phyloP scores from a whole-genome alignment of 139 green algal genomes.

The Zygnema circumcarinatum region DNA sequence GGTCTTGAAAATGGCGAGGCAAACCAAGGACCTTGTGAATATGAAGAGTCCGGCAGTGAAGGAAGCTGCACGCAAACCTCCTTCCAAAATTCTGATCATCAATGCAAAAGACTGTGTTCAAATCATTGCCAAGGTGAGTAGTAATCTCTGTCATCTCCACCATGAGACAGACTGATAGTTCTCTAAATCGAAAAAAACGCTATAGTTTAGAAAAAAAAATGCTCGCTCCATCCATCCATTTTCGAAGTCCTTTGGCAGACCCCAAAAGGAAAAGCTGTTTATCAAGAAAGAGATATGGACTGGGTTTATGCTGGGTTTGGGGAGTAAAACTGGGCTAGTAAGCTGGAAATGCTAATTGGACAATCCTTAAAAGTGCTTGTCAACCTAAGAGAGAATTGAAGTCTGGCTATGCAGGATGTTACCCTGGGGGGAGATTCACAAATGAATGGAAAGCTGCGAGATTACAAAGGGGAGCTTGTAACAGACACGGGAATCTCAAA shows the following conservation, averaged over 20 bases:
- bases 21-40: neutral
- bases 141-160: no score
- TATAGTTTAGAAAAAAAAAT: no score
- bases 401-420: slow-evolving; percentile 51
- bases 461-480: slow-evolving; percentile 9
- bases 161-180: no score
- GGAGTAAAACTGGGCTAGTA: no score
- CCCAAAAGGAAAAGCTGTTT: neutral
- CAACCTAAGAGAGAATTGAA: no score
- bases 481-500: slow-evolving; percentile 42
- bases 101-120: slow-evolving; percentile 40
- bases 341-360: no score
- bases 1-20: slow-evolving; percentile 33
- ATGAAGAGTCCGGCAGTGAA: slow-evolving; percentile 15
- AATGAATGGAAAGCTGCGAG: slow-evolving; percentile 23
- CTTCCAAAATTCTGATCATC: slow-evolving; percentile 33
- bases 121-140: slow-evolving; percentile 46
- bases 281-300: no score
- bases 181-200: no score
- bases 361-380: no score
- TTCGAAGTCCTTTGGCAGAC: neutral
- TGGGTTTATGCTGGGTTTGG: no score
- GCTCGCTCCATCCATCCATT: neutral
- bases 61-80: slow-evolving; percentile 29
- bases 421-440: neutral